phyloP scores from a whole-genome alignment of 1,139 yeast genomes.

The Zygosaccharomyces sapae region DNA sequence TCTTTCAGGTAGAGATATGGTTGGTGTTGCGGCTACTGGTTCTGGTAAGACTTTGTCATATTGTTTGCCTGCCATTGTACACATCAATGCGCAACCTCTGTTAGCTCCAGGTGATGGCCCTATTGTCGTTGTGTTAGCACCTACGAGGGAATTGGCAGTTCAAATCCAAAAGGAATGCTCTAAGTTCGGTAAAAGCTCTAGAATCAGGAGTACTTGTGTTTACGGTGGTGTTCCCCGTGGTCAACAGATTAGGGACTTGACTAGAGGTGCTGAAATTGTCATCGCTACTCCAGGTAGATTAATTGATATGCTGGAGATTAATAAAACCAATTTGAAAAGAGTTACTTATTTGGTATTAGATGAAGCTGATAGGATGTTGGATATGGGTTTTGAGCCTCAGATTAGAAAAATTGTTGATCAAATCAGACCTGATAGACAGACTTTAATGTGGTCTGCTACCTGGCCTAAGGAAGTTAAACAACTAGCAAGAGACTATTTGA shows the following conservation, averaged over 20 bases:
- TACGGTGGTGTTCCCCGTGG: conserved; percentile 99
- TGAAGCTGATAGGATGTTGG: conserved; percentile 95
- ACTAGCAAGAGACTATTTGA: conserved; percentile 84
- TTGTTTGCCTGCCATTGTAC: conserved; percentile 95
- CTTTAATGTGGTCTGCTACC: conserved; percentile 99
- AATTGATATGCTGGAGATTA: conserved; percentile 93
- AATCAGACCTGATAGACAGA: conserved; percentile 96
- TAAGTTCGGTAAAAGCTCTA: conserved; percentile 85
- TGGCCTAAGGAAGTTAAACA: conserved; percentile 98
- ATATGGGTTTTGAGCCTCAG: conserved; percentile 97
- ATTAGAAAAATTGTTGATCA: conserved; percentile 92
- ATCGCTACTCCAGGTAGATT: conserved; percentile 99
- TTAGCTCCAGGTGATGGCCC: conserved; percentile 95
- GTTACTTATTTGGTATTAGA: conserved; percentile 95
- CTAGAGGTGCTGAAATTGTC: conserved; percentile 91
- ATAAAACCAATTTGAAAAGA: conserved; percentile 91
- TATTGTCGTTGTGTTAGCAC: conserved; percentile 90
- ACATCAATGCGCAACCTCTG: conserved; percentile 95
- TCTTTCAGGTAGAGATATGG: conserved; percentile 95
- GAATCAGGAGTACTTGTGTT: conserved; percentile 95
- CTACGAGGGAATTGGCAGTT: conserved; percentile 98
- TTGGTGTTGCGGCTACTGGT: conserved; percentile 98
- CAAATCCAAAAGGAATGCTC: conserved; percentile 96
- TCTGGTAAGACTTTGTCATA: conserved; percentile 97
- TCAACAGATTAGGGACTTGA: conserved; percentile 90